Percentiles rank a stretch among this genome's conserved stretches.
Evolutionary conservation across 192 early-diverging fungal genomes (phyloP).

Genomic region (Coemansia sp.): DNA sequence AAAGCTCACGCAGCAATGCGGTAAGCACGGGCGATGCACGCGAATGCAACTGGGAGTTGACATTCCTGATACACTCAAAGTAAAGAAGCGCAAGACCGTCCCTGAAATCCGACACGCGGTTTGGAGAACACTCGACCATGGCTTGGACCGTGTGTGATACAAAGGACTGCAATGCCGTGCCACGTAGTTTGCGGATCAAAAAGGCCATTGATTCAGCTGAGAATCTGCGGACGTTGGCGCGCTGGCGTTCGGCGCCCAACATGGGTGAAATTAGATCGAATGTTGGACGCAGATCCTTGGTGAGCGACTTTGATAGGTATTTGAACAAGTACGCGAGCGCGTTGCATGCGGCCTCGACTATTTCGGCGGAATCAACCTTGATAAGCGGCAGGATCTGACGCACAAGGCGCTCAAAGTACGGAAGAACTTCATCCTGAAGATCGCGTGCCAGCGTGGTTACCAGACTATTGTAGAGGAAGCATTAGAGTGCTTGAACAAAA

Average conservation of each 20-base stretch:
- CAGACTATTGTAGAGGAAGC: conserved; percentile 53
- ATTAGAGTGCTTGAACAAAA: not conserved
- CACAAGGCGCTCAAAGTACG: conserved; percentile 72
- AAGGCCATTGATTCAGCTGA: conserved; percentile 90
- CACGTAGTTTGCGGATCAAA: conserved; percentile 76
- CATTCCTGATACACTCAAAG: conserved; percentile 80
- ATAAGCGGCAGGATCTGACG: conserved; percentile 66
- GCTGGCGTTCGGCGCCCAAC: conserved; percentile 67
- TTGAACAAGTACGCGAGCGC: conserved; percentile 92
- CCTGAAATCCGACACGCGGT: conserved; percentile 54
- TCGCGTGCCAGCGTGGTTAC: conserved; percentile 83
- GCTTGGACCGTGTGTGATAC: conserved; percentile 62
- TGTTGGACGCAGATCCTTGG: conserved; percentile 68
- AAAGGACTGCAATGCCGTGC: conserved; percentile 61
- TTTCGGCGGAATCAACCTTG: conserved; percentile 64
- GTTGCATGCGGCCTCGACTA: conserved; percentile 84
- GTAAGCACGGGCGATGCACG: conserved; percentile 46
- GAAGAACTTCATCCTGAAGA: conserved; percentile 87
- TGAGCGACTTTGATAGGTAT: conserved; percentile 71
- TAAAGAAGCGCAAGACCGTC: conserved; percentile 81
- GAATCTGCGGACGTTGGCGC: conserved; percentile 81
- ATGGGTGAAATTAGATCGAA: conserved; percentile 76
- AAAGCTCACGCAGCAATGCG: conserved; percentile 36
- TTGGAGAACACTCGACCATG: conserved; percentile 25
- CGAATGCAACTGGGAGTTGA: conserved; percentile 61